Percentiles rank a stretch among this genome's conserved stretches.
These are phyloP conservation scores for Teunomyces cretensis DNA, from an alignment of 805 yeast genomes.

Conservation along the genomic window DNA sequence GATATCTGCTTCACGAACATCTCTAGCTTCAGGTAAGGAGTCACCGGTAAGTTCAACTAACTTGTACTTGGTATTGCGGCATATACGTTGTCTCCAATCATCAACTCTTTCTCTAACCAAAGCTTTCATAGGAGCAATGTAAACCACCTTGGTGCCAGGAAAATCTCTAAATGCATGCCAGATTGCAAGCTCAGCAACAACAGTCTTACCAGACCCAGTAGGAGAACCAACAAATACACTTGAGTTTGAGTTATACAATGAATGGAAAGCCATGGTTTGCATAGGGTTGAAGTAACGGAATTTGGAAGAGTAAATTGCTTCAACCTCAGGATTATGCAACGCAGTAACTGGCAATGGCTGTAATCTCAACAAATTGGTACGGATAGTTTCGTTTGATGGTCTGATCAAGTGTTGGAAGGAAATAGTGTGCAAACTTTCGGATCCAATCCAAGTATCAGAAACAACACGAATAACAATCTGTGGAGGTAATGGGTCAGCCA, in stretches of 20 bases:
- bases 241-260: conserved; percentile 74
- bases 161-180: conserved; percentile 91
- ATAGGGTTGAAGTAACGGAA: conserved; percentile 94
- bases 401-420: conserved; percentile 88
- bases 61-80: conserved; percentile 44
- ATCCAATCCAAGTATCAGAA: conserved; percentile 88
- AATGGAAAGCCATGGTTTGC: conserved; percentile 96
- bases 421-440: conserved; percentile 71
- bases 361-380: conserved; percentile 74
- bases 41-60: conserved; percentile 84
- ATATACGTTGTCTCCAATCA: conserved; percentile 66
- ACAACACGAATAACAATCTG: conserved; percentile 78
- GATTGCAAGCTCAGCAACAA: conserved; percentile 94
- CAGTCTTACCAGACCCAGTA: conserved; percentile 94
- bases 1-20: conserved; percentile 67
- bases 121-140: conserved; percentile 90
- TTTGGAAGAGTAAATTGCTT: conserved; percentile 60
- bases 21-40: conserved; percentile 68
- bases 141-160: conserved; percentile 79
- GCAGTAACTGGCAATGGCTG: conserved; percentile 89
- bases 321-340: conserved; percentile 64
- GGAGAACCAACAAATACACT: conserved; percentile 96
- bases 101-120: conserved; percentile 80
- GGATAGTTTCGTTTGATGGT: conserved; percentile 83
- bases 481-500: conserved; percentile 85